Base-by-base conservation (phyloP, 768 basidiomycete species). In the Lentinula sp. region DNA sequence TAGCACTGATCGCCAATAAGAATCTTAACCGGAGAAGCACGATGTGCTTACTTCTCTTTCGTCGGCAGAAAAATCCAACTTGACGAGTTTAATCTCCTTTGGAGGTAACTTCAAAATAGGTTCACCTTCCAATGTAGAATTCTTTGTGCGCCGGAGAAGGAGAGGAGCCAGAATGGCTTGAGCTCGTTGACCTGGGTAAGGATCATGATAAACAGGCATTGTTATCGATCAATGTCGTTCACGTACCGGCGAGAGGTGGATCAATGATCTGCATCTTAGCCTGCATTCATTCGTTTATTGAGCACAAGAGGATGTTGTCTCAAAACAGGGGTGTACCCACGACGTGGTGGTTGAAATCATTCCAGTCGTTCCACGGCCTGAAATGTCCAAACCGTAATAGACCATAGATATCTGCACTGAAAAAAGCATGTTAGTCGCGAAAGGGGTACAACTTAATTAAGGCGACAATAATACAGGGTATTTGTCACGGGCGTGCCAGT, bases 401-500 rank as follows among this genome's bases (percentile, higher is more conserved):
- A 6, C 87, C 85, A 67, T 90, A 90, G 23, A 90, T 79, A 68
- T 90, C 88, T 9, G 85, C 84, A 20, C 86, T 86, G 65, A 23
- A 36, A 49, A 37, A 57, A 28, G 61, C 18, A 57, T 51, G 20
- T 8, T 43, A 39, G 2, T 28, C 4, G 28, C 16, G 59, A 57
- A 23, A 8, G 20, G 20, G 39, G 37, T 23, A 16, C 10, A 15
- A 43, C 28, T 28, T 3, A 3, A 28, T 28, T 9, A 39, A 8
- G 37, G 13, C 37, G 13, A 13, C 4, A 13, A 16, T 61, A 78
- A 4, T 65, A 88, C 87, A 85, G 72, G 2, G 85, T 83, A 60
- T 90, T 89, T 0, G 88, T 89, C 9, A 90, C 82, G 1, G 88
- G 88, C 0, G 88, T 90, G 39, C 88, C 88, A 0, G 89, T 91